Evolutionary conservation across 1,284 basidiomycete genomes (phyloP), one percentile per base, ranked within the genome.

Genomic region (Retiboletus fuscus): DNA sequence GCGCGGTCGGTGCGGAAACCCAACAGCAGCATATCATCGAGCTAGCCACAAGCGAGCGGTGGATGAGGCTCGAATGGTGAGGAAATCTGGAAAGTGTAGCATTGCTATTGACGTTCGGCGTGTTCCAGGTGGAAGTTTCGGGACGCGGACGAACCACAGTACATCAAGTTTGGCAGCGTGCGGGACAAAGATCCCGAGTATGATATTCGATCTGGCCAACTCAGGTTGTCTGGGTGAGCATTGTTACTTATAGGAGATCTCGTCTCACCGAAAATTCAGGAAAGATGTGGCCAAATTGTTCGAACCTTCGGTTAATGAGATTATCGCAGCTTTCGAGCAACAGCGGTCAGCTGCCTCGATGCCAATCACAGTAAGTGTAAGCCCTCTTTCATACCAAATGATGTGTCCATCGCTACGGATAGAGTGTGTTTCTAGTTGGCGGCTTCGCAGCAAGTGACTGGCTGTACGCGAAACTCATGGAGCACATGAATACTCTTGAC

Each of bases 61-160:
- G 86, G 81, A 75, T 81, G 5, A 86, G 83, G 58, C 83, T 86
- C 2, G 85, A 88, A 81, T 90, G 88, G 89, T 88, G 69, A 39
- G 78, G 66, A 66, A 28, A 16, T 26, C 10, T 43, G 13, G 22
- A 24, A 13, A 39, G 16, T 34, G 43, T 43, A 26, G 15, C n/a
- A n/a, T 28, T 16, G 20, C 46, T 57, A 63, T 57, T 60, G 24
- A 57, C 22, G 43, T 39, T 62, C 57, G 28, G 74, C 7, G 26
- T 63, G 20, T 26, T 49, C 24, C 55, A 90, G 89, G 89, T 90
- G 89, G 82, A 90, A 90, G 47, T 89, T 89, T 73, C 79, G 84
- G 18, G 80, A 82, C 53, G 73, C 74, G 1, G 73, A 80, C 3
- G 85, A 85, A 41, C 83, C 84, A 3, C 83, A 84, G 4, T 87